Conservation (phyloP, 2,329 filamentous ascomycete genomes). For the Lachnellula arida region DNA sequence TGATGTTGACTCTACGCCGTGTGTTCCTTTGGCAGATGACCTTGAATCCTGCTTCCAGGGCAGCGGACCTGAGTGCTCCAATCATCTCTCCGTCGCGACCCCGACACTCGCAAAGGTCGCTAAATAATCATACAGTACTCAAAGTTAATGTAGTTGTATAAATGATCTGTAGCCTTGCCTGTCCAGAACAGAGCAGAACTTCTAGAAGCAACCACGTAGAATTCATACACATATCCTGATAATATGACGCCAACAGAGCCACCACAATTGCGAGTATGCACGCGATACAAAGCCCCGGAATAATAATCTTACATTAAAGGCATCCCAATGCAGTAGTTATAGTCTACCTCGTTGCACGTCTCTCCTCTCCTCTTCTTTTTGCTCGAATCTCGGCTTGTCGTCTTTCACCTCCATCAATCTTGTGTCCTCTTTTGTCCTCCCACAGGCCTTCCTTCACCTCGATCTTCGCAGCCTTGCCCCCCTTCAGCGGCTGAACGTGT, state of each 20-base stretch:
- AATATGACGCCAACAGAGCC: background rate
- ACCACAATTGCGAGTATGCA: background rate
- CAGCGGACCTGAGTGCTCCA: background rate
- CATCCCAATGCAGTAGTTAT: slow-evolving; percentile 6
- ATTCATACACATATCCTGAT: background rate
- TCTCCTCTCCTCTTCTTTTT: slow-evolving; percentile 74
- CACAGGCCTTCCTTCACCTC: slow-evolving; percentile 81
- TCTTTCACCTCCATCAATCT: slow-evolving; percentile 95
- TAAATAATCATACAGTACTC: background rate
- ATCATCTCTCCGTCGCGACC: background rate
- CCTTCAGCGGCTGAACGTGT: slow-evolving; percentile 64
- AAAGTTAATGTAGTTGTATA: background rate
- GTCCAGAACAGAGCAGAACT: slow-evolving; percentile 1
- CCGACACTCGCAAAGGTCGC: background rate
- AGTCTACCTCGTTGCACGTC: slow-evolving; percentile 41
- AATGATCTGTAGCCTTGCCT: slow-evolving; percentile 10
- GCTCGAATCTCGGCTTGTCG: slow-evolving; percentile 79
- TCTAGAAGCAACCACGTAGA: slow-evolving; percentile 2
- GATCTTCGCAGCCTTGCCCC: slow-evolving; percentile 60
- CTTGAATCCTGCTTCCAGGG: background rate
- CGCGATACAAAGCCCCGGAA: slow-evolving; percentile 20
- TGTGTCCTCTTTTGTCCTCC: slow-evolving; percentile 81
- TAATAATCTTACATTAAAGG: slow-evolving; percentile 26
- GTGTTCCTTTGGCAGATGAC: background rate
- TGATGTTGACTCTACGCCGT: background rate